phyloP scores from a whole-genome alignment of 2,329 filamentous ascomycete species.

The Arachnomyces sp. region DNA sequence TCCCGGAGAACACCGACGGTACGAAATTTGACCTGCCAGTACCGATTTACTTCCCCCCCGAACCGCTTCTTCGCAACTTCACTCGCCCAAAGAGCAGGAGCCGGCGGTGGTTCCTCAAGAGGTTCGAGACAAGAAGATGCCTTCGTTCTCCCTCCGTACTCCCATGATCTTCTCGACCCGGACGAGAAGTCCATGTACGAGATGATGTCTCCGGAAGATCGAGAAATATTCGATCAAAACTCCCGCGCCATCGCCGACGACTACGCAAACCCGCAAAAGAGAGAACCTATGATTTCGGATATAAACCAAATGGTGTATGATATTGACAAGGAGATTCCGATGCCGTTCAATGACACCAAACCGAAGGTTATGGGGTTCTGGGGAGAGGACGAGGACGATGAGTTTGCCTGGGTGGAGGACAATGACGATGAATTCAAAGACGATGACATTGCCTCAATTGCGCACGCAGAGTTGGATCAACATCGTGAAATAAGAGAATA shows the following conservation, averaged over 20 bases:
- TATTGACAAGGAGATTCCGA: conserved; percentile 23
- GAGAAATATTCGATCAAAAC: conserved; percentile 27
- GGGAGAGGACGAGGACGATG: conserved; percentile 38
- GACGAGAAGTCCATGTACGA: conserved; percentile 32
- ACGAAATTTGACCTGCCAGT: conserved; percentile 7
- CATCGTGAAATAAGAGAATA: conserved; percentile 85
- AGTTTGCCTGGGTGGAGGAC: conserved; percentile 40
- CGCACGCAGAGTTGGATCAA: conserved; percentile 78
- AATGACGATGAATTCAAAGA: conserved; percentile 53
- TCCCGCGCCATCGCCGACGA: conserved; percentile 28
- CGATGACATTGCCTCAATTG: conserved; percentile 75
- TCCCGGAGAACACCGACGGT: conserved; percentile 21
- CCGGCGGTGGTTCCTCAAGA: conserved; percentile 22
- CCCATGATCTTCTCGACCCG: conserved; percentile 24
- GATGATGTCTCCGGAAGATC: conserved; percentile 29
- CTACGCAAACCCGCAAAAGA: conserved; percentile 28
- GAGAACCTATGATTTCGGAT: conserved; percentile 21
- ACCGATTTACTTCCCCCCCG: conserved; percentile 13
- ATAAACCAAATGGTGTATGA: conserved; percentile 25
- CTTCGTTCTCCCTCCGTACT: conserved; percentile 27
- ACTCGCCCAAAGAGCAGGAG: conserved; percentile 25
- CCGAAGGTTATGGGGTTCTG: conserved; percentile 30
- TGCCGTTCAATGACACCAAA: conserved; percentile 24
- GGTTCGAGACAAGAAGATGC: conserved; percentile 22
- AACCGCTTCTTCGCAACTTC: conserved; percentile 26